Percentiles rank a stretch among this genome's conserved stretches.
Conservation (phyloP, 1,284 basidiomycete species). For the Naganishia liquefaciens region DNA sequence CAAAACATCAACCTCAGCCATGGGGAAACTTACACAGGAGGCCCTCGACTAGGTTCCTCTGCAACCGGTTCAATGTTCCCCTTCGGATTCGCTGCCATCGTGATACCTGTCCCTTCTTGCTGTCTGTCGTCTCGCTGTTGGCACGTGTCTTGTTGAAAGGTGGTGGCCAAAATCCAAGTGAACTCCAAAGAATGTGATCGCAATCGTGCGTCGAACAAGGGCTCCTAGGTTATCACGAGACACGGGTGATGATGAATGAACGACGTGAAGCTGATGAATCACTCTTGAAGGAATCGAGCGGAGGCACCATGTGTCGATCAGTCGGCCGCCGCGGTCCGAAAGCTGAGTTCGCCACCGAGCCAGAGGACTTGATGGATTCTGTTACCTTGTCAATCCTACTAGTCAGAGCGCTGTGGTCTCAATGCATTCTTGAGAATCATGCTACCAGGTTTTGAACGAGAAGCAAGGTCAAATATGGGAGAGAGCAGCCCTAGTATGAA, state of each 20-base stretch:
- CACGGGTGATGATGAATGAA: not conserved
- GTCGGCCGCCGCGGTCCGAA: not conserved
- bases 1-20: not conserved
- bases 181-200: too few relatives aligned
- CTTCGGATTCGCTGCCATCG: conserved; percentile 6
- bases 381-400: too few relatives aligned
- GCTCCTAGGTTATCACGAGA: not conserved
- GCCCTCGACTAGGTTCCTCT: conserved; percentile 22
- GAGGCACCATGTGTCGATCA: not conserved
- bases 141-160: not conserved
- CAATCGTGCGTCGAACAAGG: too few relatives aligned
- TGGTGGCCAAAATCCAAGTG: not conserved
- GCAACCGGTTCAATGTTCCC: conserved; percentile 12
- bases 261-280: conserved; percentile 16
- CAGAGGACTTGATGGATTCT: too few relatives aligned
- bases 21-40: conserved; percentile 16
- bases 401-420: too few relatives aligned
- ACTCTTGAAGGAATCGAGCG: not conserved
- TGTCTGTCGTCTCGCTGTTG: not conserved
- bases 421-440: too few relatives aligned
- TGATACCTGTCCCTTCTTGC: not conserved
- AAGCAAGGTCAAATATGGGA: too few relatives aligned
- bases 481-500: too few relatives aligned
- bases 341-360: too few relatives aligned
- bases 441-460: too few relatives aligned